Percentiles rank a stretch among this genome's conserved stretches.
Evolutionary conservation across 2,329 filamentous ascomycete genomes (phyloP).

Genomic region (Zasmidium angulare): DNA sequence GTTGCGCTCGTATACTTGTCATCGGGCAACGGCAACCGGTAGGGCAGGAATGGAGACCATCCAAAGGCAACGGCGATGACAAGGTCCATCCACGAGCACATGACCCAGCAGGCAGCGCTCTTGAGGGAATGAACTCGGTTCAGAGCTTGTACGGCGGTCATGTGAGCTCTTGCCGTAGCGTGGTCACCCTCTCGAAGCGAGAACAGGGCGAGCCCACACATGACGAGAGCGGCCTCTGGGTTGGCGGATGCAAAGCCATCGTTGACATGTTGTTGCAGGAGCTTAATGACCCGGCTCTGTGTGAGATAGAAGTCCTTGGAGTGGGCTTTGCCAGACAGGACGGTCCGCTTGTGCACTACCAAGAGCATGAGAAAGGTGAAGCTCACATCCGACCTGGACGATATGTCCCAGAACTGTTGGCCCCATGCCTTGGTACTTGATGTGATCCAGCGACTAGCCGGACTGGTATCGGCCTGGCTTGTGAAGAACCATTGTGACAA

Average conservation of each 20-base stretch:
- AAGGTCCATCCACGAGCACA: conserved; percentile 8
- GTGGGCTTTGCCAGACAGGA: conserved; percentile 1
- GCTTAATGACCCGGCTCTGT: conserved; percentile 2
- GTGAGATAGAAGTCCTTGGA: conserved; percentile 1
- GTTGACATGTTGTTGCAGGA: neutral
- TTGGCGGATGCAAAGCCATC: neutral
- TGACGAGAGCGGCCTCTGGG: conserved; percentile 1
- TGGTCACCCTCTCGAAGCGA: conserved; percentile 5
- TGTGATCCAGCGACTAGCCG: neutral
- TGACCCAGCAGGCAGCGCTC: neutral
- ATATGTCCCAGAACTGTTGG: conserved; percentile 6
- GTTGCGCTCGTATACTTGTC: neutral
- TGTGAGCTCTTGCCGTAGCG: conserved; percentile 4
- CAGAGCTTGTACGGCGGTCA: conserved; percentile 3
- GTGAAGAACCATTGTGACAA: conserved; percentile 7
- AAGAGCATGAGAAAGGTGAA: conserved; percentile 5
- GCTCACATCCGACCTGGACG: neutral
- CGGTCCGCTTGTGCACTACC: conserved; percentile 6
- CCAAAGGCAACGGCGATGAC: conserved; percentile 1
- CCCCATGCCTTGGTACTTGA: conserved; percentile 3
- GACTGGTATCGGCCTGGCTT: conserved; percentile 3
- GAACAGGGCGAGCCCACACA: conserved; percentile 8
- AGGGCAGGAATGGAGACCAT: conserved; percentile 8
- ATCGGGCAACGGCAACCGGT: neutral
- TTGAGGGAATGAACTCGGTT: neutral